These are phyloP conservation scores for Penicillium vulpinum DNA, from an alignment of 2,329 filamentous ascomycete genomes.

Conservation along the genomic window DNA sequence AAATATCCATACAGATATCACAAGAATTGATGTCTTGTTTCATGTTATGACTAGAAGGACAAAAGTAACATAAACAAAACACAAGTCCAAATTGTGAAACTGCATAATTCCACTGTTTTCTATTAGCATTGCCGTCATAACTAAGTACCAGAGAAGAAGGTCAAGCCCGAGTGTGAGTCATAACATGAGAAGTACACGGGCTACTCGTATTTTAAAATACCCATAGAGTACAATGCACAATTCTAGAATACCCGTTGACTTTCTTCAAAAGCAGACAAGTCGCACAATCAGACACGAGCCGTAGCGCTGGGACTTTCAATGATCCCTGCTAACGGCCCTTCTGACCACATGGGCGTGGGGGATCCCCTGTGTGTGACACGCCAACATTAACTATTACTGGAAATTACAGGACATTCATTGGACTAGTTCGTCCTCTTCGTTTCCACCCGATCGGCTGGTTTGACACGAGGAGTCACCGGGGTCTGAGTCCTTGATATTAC, in stretches of 20 bases:
- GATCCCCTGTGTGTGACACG: slow-evolving; percentile 1
- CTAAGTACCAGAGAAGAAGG: background rate
- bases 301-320: background rate
- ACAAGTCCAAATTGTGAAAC: background rate
- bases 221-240: background rate
- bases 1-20: too few species aligned
- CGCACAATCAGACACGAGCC: slow-evolving; percentile 6
- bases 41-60: background rate
- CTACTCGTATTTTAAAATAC: too few species aligned
- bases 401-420: background rate
- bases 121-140: background rate
- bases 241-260: background rate
- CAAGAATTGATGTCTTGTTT: background rate
- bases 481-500: background rate
- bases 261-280: background rate
- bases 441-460: slow-evolving; percentile 6
- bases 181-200: background rate
- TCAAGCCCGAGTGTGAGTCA: background rate
- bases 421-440: background rate
- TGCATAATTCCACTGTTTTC: background rate
- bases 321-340: slow-evolving; percentile 6
- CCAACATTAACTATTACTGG: slow-evolving; percentile 1
- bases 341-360: slow-evolving; percentile 16
- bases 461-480: slow-evolving; percentile 6
- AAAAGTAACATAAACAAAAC: background rate